Percentiles rank a stretch among this genome's conserved stretches.
Evolutionary conservation across 352 stramenopile species (phyloP).

Genomic region (Phytophthora lateralis): DNA sequence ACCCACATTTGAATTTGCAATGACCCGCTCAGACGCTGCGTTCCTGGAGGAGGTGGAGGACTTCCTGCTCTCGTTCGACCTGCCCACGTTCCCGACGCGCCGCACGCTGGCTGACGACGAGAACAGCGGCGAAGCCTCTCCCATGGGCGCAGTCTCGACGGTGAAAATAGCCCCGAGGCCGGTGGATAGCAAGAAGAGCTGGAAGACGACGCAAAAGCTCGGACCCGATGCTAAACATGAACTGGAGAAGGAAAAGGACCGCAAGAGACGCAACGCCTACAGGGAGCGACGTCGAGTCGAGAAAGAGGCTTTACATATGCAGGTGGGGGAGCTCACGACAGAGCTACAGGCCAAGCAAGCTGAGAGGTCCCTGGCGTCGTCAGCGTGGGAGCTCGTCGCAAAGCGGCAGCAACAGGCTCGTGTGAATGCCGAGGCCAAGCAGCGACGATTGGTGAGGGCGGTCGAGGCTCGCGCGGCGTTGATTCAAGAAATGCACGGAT

Average conservation of each 20-base stretch:
- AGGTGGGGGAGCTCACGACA: constrained; percentile 22
- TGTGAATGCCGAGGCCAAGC: constrained; percentile 18
- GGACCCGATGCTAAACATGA: constrained; percentile 17
- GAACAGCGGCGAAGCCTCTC: constrained; percentile 1
- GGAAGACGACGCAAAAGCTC: constrained; percentile 7
- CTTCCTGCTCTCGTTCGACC: constrained; percentile 28
- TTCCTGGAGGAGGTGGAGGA: constrained; percentile 27
- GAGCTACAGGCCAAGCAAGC: constrained; percentile 7
- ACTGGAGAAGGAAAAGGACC: constrained; percentile 24
- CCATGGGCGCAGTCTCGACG: neutral
- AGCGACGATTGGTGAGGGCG: constrained; percentile 7
- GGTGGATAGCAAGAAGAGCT: neutral
- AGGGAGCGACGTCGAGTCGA: constrained; percentile 17
- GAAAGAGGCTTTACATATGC: constrained; percentile 18
- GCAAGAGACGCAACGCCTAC: constrained; percentile 22
- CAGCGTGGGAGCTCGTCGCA: constrained; percentile 23
- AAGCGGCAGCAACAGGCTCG: constrained; percentile 22
- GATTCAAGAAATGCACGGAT: constrained; percentile 18
- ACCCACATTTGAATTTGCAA: constrained; percentile 8
- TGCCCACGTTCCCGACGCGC: constrained; percentile 17
- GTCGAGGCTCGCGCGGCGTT: constrained; percentile 11
- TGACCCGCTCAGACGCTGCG: constrained; percentile 3
- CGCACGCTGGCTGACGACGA: neutral
- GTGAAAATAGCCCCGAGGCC: neutral
- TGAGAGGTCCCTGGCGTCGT: constrained; percentile 6